A percentile compares a stretch with the other conserved stretches of the same genome.
Evolutionary conservation across 208 protist species (phyloP).

Genomic region (Trypanosoma caninum): DNA sequence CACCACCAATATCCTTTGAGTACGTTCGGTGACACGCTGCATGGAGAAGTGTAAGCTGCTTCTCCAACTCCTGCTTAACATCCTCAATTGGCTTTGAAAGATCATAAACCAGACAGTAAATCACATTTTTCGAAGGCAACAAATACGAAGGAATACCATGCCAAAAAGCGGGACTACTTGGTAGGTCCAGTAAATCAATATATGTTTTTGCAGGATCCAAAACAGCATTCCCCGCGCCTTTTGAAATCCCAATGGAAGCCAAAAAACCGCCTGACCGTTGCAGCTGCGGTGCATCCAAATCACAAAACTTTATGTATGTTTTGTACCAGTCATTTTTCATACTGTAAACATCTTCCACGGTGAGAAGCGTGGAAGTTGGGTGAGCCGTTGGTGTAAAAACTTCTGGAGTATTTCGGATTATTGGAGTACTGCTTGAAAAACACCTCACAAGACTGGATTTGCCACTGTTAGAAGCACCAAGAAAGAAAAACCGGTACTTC

Average conservation of each 20-base stretch:
- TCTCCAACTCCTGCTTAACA: conserved; percentile 23
- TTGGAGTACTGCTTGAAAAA: conserved; percentile 11
- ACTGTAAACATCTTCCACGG: conserved; percentile 22
- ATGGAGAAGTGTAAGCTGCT: conserved; percentile 23
- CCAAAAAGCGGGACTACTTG: conserved; percentile 18
- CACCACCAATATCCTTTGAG: conserved; percentile 19
- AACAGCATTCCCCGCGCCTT: conserved; percentile 21
- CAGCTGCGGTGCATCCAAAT: conserved; percentile 23
- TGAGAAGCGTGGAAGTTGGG: conserved; percentile 9
- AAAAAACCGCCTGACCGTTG: conserved; percentile 20
- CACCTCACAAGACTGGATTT: conserved; percentile 25
- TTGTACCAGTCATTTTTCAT: conserved; percentile 22
- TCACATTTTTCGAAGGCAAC: conserved; percentile 19
- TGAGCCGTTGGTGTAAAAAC: conserved; percentile 27
- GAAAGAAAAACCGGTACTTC: conserved; percentile 22
- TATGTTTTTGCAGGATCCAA: conserved; percentile 26
- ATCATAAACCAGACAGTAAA: conserved; percentile 27
- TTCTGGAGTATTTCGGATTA: conserved; percentile 24
- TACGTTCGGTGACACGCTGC: conserved; percentile 23
- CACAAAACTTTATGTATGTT: conserved; percentile 25
- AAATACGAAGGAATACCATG: conserved; percentile 19
- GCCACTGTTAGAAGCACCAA: conserved; percentile 15
- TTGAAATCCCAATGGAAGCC: conserved; percentile 20
- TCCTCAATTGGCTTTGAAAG: conserved; percentile 26
- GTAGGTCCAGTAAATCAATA: conserved; percentile 28